A percentile compares a stretch with the other conserved stretches of the same genome.
Evolutionary conservation across 2,329 filamentous ascomycete genomes (phyloP).

Genomic region (Clathrospora elynae): DNA sequence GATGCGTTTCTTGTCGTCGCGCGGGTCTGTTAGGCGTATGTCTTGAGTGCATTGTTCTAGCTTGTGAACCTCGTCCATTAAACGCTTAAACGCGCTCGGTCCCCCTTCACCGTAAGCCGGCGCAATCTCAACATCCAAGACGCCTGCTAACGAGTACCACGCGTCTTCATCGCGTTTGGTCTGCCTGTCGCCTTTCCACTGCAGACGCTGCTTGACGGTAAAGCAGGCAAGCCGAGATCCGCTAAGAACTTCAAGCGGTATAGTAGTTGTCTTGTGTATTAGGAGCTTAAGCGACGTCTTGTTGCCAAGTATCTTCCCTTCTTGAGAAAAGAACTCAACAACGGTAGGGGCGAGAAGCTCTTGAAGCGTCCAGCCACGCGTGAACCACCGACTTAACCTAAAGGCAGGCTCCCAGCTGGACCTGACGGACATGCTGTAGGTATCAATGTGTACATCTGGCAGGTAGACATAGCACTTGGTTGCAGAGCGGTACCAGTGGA

Average conservation of each 20-base stretch:
- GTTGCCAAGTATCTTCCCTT: constrained; percentile 8
- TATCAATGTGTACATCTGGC: background rate
- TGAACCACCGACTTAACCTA: background rate
- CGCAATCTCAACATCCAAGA: background rate
- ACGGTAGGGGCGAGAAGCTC: constrained; percentile 9
- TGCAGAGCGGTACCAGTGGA: constrained; percentile 2
- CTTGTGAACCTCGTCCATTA: background rate
- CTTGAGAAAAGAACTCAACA: constrained; percentile 14
- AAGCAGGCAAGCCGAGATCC: constrained; percentile 4
- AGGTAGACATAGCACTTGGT: background rate
- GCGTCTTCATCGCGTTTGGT: constrained; percentile 13
- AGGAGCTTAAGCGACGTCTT: constrained; percentile 3
- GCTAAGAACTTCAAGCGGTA: constrained; percentile 2
- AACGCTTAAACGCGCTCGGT: background rate
- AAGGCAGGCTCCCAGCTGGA: background rate
- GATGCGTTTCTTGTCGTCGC: background rate
- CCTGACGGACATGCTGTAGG: too few relatives aligned
- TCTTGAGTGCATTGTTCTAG: background rate
- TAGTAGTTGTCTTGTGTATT: constrained; percentile 9
- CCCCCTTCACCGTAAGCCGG: background rate
- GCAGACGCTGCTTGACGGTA: constrained; percentile 10
- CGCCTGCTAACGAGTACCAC: constrained; percentile 11
- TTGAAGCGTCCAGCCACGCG: background rate
- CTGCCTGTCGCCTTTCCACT: constrained; percentile 7
- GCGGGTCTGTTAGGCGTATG: background rate